phyloP scores from a whole-genome alignment of 2,329 filamentous ascomycete species.

The Fusarium sp. region DNA sequence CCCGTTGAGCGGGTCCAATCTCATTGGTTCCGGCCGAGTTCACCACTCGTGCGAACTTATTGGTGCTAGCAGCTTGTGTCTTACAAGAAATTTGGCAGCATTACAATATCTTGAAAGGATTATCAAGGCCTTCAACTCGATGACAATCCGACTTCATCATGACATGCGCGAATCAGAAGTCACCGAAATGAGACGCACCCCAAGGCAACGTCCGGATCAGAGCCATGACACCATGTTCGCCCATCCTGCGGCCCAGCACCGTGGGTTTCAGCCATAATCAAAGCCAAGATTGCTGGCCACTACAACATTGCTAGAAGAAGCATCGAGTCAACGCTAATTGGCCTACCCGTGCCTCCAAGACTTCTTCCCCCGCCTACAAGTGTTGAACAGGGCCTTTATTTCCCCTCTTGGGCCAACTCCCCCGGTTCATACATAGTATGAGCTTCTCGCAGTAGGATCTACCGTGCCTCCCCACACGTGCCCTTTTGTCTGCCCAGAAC shows the following conservation, averaged over 20 bases:
- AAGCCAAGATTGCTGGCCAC: slow-evolving; percentile 17
- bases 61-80: not conserved
- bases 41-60: slow-evolving; percentile 1
- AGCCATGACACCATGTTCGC: no score
- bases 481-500: slow-evolving; percentile 5
- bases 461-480: slow-evolving; percentile 22
- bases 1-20: slow-evolving; percentile 16
- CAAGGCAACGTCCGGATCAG: no score
- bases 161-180: not conserved
- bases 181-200: slow-evolving; percentile 3
- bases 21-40: slow-evolving; percentile 7
- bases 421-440: slow-evolving; percentile 6
- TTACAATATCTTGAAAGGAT: not conserved
- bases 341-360: slow-evolving; percentile 5
- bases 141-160: slow-evolving; percentile 3
- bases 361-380: not conserved
- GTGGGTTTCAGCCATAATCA: slow-evolving; percentile 10
- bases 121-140: not conserved
- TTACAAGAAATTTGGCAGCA: not conserved
- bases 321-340: slow-evolving; percentile 3
- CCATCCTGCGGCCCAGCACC: slow-evolving; percentile 20
- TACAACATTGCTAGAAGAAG: not conserved
- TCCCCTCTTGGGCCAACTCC: slow-evolving; percentile 14
- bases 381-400: not conserved
- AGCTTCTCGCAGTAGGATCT: slow-evolving; percentile 37